phyloP scores from a whole-genome alignment of 352 stramenopile species.

The Globisporangium middletonii region DNA sequence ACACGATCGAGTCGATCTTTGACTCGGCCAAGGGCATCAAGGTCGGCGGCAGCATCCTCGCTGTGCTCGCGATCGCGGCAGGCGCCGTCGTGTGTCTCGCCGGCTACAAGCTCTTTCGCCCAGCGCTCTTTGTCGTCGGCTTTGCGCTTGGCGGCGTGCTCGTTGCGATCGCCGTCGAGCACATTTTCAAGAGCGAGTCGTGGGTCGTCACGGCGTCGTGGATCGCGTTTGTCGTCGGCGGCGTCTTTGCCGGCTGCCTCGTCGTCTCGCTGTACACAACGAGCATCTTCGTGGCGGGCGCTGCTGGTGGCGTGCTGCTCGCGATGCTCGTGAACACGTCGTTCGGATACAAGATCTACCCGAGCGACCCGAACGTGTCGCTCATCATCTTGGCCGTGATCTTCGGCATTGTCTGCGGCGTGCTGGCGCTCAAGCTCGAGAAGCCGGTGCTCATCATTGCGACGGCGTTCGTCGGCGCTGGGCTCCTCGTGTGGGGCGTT shows the following conservation, averaged over 20 bases:
- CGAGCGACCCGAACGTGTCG: constrained; percentile 35
- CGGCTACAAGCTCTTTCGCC: constrained; percentile 62
- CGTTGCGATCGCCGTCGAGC: constrained; percentile 33
- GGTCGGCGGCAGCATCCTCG: constrained; percentile 32
- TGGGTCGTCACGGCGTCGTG: constrained; percentile 53
- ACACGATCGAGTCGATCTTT: constrained; percentile 34
- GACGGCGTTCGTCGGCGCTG: constrained; percentile 47
- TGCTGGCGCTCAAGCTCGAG: constrained; percentile 46
- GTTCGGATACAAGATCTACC: constrained; percentile 49
- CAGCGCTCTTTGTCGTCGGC: constrained; percentile 43
- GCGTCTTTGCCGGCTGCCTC: constrained; percentile 38
- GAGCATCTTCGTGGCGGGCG: constrained; percentile 56
- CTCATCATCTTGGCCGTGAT: constrained; percentile 41
- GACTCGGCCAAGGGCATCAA: constrained; percentile 31
- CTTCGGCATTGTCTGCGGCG: constrained; percentile 29
- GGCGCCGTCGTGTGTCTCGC: constrained; percentile 37
- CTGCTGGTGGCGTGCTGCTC: constrained; percentile 41
- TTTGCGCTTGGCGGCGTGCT: constrained; percentile 44
- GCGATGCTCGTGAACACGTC: constrained; percentile 47
- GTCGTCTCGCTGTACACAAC: constrained; percentile 39
- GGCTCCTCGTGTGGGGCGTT: constrained; percentile 42
- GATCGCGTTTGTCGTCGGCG: constrained; percentile 48
- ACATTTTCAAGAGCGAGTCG: constrained; percentile 34
- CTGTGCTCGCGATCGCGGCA: constrained; percentile 28
- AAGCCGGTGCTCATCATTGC: constrained; percentile 45